phyloP scores from a whole-genome alignment of 202 grass and related monocot species.

The Carex sylvatica region DNA sequence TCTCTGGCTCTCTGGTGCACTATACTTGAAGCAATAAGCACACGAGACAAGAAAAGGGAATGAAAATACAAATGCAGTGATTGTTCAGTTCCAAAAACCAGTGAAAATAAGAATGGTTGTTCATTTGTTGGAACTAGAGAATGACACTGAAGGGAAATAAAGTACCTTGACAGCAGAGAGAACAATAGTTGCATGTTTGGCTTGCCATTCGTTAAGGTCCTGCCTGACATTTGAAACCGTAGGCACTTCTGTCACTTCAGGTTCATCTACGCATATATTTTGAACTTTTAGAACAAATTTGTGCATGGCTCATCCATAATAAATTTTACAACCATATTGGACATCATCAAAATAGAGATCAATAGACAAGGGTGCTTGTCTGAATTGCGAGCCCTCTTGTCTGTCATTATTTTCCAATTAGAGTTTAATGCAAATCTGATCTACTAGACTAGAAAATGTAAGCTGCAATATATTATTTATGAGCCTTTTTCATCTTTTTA shows the following conservation, averaged over 20 bases:
- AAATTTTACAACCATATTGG: neutral
- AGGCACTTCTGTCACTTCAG: slow-evolving; percentile 61
- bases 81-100: neutral
- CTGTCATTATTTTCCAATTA: neutral
- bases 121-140: neutral
- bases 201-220: slow-evolving; percentile 98
- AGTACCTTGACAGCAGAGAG: slow-evolving; percentile 88
- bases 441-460: neutral
- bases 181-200: slow-evolving; percentile 89
- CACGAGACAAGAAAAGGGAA: neutral
- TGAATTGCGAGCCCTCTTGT: neutral
- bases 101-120: neutral
- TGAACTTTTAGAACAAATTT: neutral
- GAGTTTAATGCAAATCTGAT: neutral
- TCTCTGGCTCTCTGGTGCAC: neutral
- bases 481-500: neutral
- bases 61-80: neutral
- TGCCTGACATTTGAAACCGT: slow-evolving; percentile 94
- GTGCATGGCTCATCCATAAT: neutral
- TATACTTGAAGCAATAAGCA: neutral
- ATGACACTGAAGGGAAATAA: neutral
- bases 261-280: slow-evolving; percentile 55
- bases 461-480: neutral
- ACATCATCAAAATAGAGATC: neutral
- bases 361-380: neutral